phyloP scores from a whole-genome alignment of 331 rosid genomes.

The Erythrophleum ivorense region DNA sequence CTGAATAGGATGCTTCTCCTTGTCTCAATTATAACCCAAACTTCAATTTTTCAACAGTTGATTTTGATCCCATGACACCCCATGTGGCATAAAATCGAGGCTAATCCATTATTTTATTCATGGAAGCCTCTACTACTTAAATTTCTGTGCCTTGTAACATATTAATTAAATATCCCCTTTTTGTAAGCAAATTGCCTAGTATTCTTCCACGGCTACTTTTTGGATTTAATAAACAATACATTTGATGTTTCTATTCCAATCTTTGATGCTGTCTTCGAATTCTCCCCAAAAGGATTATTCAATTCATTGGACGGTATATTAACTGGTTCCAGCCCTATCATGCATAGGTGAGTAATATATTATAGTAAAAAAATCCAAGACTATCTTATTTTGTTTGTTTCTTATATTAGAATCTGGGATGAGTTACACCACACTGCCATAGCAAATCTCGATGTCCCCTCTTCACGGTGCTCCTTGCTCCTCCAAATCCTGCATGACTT shows the following conservation, averaged over 20 bases:
- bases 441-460: constrained; percentile 65
- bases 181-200: constrained; percentile 40
- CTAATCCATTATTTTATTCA: constrained; percentile 40
- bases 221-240: constrained; percentile 49
- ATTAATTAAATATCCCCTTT: constrained; percentile 50
- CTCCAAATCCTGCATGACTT: constrained; percentile 42
- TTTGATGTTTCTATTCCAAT: constrained; percentile 86
- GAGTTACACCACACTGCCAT: constrained; percentile 43
- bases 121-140: constrained; percentile 66
- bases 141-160: constrained; percentile 62
- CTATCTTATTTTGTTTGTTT: constrained; percentile 55
- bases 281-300: constrained; percentile 25
- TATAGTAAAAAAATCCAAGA: constrained; percentile 59
- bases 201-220: constrained; percentile 34
- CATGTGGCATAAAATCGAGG: constrained; percentile 50
- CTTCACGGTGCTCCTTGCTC: constrained; percentile 47
- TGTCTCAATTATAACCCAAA: constrained; percentile 40
- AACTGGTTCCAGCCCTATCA: constrained; percentile 49
- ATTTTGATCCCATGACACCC: constrained; percentile 39
- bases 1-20: constrained; percentile 51
- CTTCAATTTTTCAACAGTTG: constrained; percentile 43
- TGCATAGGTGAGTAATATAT: constrained; percentile 33
- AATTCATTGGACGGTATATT: constrained; percentile 40
- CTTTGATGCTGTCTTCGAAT: constrained; percentile 60
- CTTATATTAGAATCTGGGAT: constrained; percentile 37